Base-by-base conservation (phyloP, 1,139 yeast genomes). In the Yamadazyma siamensis region DNA sequence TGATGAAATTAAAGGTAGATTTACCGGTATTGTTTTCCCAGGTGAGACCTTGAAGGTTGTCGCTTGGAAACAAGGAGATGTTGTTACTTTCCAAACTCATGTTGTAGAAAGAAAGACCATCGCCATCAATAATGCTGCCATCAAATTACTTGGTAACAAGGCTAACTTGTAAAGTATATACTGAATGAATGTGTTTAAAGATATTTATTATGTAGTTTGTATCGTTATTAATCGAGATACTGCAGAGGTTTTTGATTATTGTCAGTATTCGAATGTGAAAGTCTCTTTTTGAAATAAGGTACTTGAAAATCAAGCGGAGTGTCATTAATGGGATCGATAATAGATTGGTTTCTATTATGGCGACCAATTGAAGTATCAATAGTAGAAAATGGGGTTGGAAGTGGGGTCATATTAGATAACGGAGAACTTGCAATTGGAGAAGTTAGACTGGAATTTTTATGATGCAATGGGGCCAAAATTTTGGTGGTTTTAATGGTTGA, bases 21-120 rank as follows among this genome's bases (percentile, higher is more conserved):
- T 91, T 57, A 76, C 95, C 20, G 91, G 91, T 50, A 80, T 85
- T 51, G 97, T 91, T 25, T 88, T 77, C 77, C 97, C 97, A n/a
- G 98, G 97, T 49, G 97, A 91, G 63, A 82, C 87, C 19, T 71
- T 91, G 56, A 74, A 72, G 51, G 78, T 91, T 24, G 65, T 65
- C 36, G 95, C 95, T 25, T 91, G 98, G 98, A 85, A 80, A 59
- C 70, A 78, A 39, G 67, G 70, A 36, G 79, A 75, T 47, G 63
- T 70, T 44, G 82, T 91, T 39, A 68, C 78, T 40, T 91, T 89
- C 79, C 94, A 84, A 61, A 78, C 94, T 19, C 77, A 77, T 55
- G 88, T 83, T 36, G 77, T 81, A 40, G 95, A 85, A 51, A 81
- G 95, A 60, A 74, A 78, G 48, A 70, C 80, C 26, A 69, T 77